phyloP scores from a whole-genome alignment of 495 filamentous ascomycete genomes.

The Tuber borchii region DNA sequence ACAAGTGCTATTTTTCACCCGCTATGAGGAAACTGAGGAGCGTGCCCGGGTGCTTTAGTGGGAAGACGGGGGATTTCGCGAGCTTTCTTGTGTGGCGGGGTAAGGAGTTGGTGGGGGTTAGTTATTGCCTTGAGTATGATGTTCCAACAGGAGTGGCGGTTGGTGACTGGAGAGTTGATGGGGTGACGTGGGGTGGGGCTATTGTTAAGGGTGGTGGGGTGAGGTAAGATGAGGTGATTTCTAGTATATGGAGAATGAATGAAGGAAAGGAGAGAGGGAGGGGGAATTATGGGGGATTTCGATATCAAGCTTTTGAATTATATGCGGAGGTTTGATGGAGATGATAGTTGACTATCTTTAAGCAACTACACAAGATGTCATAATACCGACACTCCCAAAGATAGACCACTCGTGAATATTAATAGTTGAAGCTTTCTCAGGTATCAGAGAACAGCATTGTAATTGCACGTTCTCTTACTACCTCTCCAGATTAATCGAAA shows the following conservation, averaged over 20 bases:
- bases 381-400: background rate
- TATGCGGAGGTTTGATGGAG: background rate
- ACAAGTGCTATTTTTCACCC: conserved; percentile 2
- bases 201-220: conserved; percentile 8
- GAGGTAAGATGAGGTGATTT: conserved; percentile 19
- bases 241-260: conserved; percentile 4
- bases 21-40: background rate
- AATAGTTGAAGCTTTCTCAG: background rate
- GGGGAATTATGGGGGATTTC: background rate
- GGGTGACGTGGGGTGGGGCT: conserved; percentile 31
- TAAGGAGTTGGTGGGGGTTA: conserved; percentile 26
- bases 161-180: conserved; percentile 35
- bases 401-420: background rate
- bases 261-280: no score
- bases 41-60: conserved; percentile 25
- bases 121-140: conserved; percentile 32
- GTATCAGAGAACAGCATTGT: background rate
- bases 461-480: background rate
- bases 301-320: background rate
- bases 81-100: conserved; percentile 36
- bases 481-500: background rate
- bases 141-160: conserved; percentile 12
- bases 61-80: conserved; percentile 34
- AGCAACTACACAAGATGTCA: background rate
- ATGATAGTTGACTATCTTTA: background rate